A percentile compares a stretch with the other conserved stretches of the same genome.
phyloP scores from a whole-genome alignment of 2,329 filamentous ascomycete species.

The Colletotrichum tabaci region DNA sequence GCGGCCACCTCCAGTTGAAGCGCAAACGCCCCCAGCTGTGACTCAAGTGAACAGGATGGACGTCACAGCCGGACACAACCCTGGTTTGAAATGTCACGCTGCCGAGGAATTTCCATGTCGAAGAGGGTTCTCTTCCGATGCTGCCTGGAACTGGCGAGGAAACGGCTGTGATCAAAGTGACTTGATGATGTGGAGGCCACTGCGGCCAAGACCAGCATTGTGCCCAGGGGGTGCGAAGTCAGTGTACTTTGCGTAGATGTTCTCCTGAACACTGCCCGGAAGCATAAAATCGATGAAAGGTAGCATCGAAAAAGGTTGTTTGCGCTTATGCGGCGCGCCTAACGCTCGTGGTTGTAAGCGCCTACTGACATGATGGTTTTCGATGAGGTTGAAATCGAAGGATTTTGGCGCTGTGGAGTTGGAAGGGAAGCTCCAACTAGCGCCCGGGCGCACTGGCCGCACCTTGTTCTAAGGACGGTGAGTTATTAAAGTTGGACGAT shows the following conservation, averaged over 20 bases:
- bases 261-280: background rate
- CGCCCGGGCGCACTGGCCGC: constrained; percentile 42
- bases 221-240: constrained; percentile 10
- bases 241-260: constrained; percentile 21
- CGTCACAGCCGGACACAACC: background rate
- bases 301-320: background rate
- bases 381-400: constrained; percentile 30
- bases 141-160: constrained; percentile 11
- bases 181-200: constrained; percentile 11
- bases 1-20: constrained; percentile 20
- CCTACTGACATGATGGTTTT: constrained; percentile 17
- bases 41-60: constrained; percentile 17
- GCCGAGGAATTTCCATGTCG: constrained; percentile 12
- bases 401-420: constrained; percentile 37
- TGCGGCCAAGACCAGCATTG: background rate
- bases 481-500: constrained; percentile 5
- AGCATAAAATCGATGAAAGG: too few species aligned
- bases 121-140: constrained; percentile 1
- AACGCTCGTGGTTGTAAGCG: constrained; percentile 18
- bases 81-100: background rate
- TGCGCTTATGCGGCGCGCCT: constrained; percentile 33
- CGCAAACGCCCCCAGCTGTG: constrained; percentile 9
- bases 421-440: constrained; percentile 31
- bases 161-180: constrained; percentile 5
- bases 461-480: constrained; percentile 32